A percentile compares a stretch with the other conserved stretches of the same genome.
Conservation (phyloP, 805 yeast species). For the Maudiozyma saulgeensis region DNA sequence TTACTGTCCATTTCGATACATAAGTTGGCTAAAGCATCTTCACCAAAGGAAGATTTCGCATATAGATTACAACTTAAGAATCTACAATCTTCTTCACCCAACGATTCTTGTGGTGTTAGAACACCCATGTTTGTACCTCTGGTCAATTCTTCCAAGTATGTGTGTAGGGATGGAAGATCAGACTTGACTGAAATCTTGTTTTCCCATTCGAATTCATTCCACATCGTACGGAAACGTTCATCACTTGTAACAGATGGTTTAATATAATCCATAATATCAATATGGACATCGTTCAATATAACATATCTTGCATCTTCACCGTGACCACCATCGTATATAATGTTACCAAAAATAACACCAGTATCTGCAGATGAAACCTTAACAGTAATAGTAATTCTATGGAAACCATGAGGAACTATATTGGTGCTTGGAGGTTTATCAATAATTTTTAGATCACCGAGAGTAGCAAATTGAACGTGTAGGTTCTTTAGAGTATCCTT, state of each 20-base stretch:
- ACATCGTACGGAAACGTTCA: conserved; percentile 87
- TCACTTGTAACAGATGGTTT: conserved; percentile 90
- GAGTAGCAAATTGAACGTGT: conserved; percentile 88
- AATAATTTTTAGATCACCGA: conserved; percentile 91
- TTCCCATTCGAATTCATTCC: conserved; percentile 99
- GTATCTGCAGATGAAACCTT: conserved; percentile 97
- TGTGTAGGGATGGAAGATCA: conserved; percentile 53
- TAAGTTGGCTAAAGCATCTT: conserved; percentile 91
- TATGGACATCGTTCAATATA: conserved; percentile 86
- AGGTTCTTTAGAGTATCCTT: conserved; percentile 80
- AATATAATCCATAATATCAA: conserved; percentile 94
- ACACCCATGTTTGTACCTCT: conserved; percentile 88
- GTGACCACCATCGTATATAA: conserved; percentile 91
- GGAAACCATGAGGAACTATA: conserved; percentile 96
- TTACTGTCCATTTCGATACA: conserved; percentile 75
- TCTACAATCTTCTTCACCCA: conserved; percentile 66
- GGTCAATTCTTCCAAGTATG: conserved; percentile 59
- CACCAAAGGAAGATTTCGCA: conserved; percentile 89
- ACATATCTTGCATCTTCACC: conserved; percentile 85
- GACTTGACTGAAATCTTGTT: conserved; percentile 88
- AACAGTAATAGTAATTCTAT: conserved; percentile 76
- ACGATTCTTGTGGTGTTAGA: conserved; percentile 84
- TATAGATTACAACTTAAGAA: conserved; percentile 91
- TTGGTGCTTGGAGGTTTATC: conserved; percentile 85
- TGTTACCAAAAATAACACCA: conserved; percentile 95